phyloP scores from a whole-genome alignment of 176 grass and related monocot genomes.

The Avena eriantha region DNA sequence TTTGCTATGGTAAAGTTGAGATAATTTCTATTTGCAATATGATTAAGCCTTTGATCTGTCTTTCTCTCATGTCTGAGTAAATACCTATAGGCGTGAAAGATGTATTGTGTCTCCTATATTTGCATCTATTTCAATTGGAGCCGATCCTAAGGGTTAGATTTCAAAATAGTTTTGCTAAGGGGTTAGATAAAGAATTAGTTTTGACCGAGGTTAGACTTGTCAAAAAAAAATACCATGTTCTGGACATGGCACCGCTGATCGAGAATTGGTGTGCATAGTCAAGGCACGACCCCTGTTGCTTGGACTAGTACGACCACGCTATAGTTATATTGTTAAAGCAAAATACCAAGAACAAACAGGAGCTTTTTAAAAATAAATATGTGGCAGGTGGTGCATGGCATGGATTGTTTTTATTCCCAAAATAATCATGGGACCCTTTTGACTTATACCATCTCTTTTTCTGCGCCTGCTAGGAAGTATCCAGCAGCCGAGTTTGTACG shows the following conservation, averaged over 20 bases:
- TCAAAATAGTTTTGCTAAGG: too few relatives aligned
- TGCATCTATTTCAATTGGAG: too few relatives aligned
- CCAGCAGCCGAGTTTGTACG: not conserved
- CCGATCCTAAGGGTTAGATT: too few relatives aligned
- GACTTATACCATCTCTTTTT: conserved; percentile 45
- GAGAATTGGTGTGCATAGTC: conserved; percentile 47
- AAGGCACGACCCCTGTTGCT: conserved; percentile 42
- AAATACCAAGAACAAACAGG: not conserved
- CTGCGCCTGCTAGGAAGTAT: conserved; percentile 38
- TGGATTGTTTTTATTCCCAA: conserved; percentile 49
- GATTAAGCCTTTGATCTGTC: too few relatives aligned
- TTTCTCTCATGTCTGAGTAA: too few relatives aligned
- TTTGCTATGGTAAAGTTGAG: too few relatives aligned
- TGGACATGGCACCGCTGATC: conserved; percentile 26
- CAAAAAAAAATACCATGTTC: too few relatives aligned
- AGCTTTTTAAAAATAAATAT: conserved; percentile 9
- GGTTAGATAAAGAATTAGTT: too few relatives aligned
- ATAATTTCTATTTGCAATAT: too few relatives aligned
- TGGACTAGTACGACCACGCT: not conserved
- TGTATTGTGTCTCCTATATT: too few relatives aligned
- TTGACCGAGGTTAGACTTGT: too few relatives aligned
- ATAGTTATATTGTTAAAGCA: conserved; percentile 33
- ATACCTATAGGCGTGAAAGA: too few relatives aligned
- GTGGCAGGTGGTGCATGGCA: conserved; percentile 30
- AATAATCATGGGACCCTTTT: conserved; percentile 49